Evolutionary conservation across 305 asterid species (phyloP).

Genomic region (Petunia hybrid): DNA sequence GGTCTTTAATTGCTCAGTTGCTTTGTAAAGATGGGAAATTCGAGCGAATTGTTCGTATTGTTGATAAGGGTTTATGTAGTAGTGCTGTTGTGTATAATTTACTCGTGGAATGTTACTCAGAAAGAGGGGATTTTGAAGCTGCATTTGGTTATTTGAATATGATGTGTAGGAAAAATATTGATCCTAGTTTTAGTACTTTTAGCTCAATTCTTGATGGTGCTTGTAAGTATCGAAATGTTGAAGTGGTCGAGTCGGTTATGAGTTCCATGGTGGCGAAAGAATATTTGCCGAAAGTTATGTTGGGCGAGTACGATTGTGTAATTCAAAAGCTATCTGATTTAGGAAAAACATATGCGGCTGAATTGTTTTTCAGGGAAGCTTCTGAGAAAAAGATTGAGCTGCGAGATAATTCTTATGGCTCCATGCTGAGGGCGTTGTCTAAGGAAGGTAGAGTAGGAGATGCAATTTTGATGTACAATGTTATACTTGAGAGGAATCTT

Average conservation of each 20-base stretch:
- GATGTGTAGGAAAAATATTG: constrained; percentile 46
- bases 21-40: constrained; percentile 61
- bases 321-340: constrained; percentile 58
- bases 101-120: constrained; percentile 58
- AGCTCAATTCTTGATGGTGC: constrained; percentile 80
- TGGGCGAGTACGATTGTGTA: constrained; percentile 47
- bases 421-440: constrained; percentile 59
- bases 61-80: constrained; percentile 52
- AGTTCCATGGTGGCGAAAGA: constrained; percentile 58
- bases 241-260: constrained; percentile 51
- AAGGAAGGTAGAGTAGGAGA: constrained; percentile 55
- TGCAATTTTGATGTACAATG: constrained; percentile 51
- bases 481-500: constrained; percentile 45
- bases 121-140: constrained; percentile 67
- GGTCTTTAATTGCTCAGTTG: constrained; percentile 57
- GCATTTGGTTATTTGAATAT: constrained; percentile 56
- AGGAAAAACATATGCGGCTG: constrained; percentile 63
- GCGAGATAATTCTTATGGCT: constrained; percentile 53
- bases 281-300: constrained; percentile 34
- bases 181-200: constrained; percentile 57
- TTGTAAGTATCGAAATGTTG: constrained; percentile 49
- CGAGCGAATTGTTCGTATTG: constrained; percentile 54
- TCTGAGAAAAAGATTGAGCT: constrained; percentile 48
- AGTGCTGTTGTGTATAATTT: constrained; percentile 51
- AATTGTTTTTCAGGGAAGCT: constrained; percentile 56